Evolutionary conservation across 208 protist genomes (phyloP).

Genomic region (Trichomonas gallinae): DNA sequence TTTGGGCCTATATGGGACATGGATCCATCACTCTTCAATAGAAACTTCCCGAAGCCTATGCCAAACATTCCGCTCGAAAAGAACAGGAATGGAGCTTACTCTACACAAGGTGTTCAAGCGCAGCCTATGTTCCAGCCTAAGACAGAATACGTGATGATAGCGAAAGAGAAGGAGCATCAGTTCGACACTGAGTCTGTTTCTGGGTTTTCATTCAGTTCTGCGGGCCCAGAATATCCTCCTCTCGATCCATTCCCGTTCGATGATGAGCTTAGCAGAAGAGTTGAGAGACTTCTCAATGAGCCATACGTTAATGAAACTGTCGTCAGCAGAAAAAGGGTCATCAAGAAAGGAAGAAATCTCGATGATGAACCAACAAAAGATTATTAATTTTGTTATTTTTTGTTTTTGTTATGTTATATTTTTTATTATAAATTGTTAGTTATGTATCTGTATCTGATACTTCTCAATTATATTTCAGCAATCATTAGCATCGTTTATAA

Average conservation of each 20-base stretch:
- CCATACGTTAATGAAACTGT: background rate
- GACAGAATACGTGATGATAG: background rate
- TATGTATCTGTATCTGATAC: too few species aligned
- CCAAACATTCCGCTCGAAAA: background rate
- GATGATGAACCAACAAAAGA: background rate
- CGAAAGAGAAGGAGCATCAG: background rate
- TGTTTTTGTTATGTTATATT: background rate
- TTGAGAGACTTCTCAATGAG: background rate
- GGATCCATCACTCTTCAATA: background rate
- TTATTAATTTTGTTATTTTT: background rate
- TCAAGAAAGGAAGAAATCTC: background rate
- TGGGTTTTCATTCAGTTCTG: background rate
- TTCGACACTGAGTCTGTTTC: background rate
- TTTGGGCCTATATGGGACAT: slow-evolving; percentile 3
- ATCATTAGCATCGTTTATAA: too few species aligned
- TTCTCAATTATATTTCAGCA: too few species aligned
- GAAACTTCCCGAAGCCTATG: background rate
- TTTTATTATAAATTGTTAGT: too few species aligned
- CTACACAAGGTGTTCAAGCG: background rate
- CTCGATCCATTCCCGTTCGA: slow-evolving; percentile 5
- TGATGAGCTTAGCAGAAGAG: background rate
- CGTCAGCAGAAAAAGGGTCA: background rate
- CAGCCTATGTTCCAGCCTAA: background rate
- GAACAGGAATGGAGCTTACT: background rate
- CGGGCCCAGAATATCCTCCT: background rate